Evolutionary conservation across 31 red algal species (phyloP), one percentile per base, ranked within the genome.

Genomic region (Odonthalia washingtoniensis): DNA sequence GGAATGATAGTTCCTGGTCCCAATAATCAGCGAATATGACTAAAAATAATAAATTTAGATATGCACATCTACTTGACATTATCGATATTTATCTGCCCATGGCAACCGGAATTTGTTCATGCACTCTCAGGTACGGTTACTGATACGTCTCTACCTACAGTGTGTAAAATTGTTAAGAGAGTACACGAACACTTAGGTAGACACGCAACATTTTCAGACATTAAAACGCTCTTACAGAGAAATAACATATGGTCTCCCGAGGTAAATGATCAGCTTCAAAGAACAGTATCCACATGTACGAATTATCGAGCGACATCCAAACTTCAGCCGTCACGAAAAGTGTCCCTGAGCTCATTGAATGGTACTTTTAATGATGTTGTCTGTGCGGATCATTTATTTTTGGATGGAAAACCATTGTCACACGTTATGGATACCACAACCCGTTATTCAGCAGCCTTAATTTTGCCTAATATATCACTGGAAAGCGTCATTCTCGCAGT

Each of bases 131-230:
- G n/a, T 49, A 17, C 18, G 30, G 34, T 27, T 81, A 28, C 17
- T 2, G 5, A 35, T 40, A 65, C 66, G 34, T 36, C 4, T 30
- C 16, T 46, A 37, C 30, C 66, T 3, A 78, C 21, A 40, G 31
- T 30, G 67, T 12, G 73, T 75, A 14, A 87, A 69, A 64, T 87
- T 3, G 39, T 57, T 43, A 43, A 87, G 30, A 52, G 43, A 31
- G 72, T 87, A 31, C 84, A 87, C 37, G 39, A 31, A 67, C 72
- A 87, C 34, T 2, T 78, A 64, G 77, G 84, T 65, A 73, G 84
- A 6, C 84, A 87, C 66, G 26, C 72, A 31, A 62, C 18, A 2
- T 68, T 30, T 63, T 27, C 26, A 17, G 84, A 87, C 49, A 78
- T 87, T 39, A 53, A 46, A 28, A 6, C 78, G 60, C 32, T 78